A percentile compares a stretch with the other conserved stretches of the same genome.
phyloP scores from a whole-genome alignment of 1,284 basidiomycete species.

The Somion occarium region DNA sequence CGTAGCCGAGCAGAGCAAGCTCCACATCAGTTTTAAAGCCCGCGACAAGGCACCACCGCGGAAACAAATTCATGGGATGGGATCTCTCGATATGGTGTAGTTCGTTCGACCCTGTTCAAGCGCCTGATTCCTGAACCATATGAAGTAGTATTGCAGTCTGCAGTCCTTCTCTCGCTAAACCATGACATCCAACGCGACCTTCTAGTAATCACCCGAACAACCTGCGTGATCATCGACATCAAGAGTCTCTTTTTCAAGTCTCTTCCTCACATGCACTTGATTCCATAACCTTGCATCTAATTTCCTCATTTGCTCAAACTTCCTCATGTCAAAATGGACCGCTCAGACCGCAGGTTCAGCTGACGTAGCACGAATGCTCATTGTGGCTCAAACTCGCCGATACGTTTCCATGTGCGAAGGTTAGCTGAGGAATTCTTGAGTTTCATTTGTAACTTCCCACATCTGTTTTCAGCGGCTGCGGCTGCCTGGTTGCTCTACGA shows the following conservation, averaged over 20 bases:
- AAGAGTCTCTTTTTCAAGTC: neutral
- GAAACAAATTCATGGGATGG: no score
- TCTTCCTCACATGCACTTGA: neutral
- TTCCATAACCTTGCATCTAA: no score
- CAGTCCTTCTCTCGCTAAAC: neutral
- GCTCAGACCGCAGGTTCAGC: no score
- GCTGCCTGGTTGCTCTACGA: conserved; percentile 1
- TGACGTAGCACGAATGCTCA: neutral
- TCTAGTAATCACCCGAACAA: neutral
- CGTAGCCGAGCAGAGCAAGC: no score
- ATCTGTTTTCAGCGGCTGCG: neutral
- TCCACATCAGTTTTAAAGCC: no score
- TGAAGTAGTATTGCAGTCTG: neutral
- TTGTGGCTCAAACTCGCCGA: neutral
- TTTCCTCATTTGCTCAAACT: no score
- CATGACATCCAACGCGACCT: neutral
- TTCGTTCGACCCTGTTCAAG: neutral
- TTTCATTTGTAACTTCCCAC: neutral
- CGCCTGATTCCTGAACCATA: neutral
- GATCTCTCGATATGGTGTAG: neutral
- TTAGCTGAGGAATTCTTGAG: neutral
- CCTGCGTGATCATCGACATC: neutral
- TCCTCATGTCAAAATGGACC: no score
- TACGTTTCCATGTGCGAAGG: neutral
- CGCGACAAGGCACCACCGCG: no score